Conservation (phyloP, 2,329 filamentous ascomycete genomes). For the Fusarium sp. region DNA sequence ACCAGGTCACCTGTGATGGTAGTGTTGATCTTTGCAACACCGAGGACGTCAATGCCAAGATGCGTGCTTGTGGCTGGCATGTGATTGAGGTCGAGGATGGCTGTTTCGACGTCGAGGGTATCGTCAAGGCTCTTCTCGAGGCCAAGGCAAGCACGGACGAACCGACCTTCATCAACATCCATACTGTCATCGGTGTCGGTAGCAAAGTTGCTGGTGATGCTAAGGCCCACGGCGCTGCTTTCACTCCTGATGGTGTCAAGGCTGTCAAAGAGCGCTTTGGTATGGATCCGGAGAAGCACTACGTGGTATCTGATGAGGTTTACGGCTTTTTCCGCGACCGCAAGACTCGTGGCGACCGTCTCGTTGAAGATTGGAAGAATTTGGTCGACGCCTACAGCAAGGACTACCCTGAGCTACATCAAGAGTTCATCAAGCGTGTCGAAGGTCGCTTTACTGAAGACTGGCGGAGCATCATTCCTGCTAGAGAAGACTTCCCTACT, state of each 20-base stretch:
- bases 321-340: slow-evolving; percentile 64
- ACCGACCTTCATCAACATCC: slow-evolving; percentile 70
- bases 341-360: slow-evolving; percentile 57
- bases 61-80: slow-evolving; percentile 68
- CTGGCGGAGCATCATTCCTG: slow-evolving; percentile 64
- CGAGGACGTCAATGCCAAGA: slow-evolving; percentile 70
- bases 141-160: slow-evolving; percentile 61
- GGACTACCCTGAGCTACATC: slow-evolving; percentile 63
- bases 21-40: slow-evolving; percentile 65
- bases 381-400: slow-evolving; percentile 59
- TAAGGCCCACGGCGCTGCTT: slow-evolving; percentile 69
- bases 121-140: slow-evolving; percentile 60
- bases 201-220: slow-evolving; percentile 64
- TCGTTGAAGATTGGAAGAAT: slow-evolving; percentile 62
- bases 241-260: slow-evolving; percentile 66
- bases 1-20: slow-evolving; percentile 71
- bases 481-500: slow-evolving; percentile 59
- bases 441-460: slow-evolving; percentile 62
- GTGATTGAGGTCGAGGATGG: slow-evolving; percentile 68
- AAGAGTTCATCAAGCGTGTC: slow-evolving; percentile 62
- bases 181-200: slow-evolving; percentile 68
- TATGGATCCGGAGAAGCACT: slow-evolving; percentile 55
- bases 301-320: slow-evolving; percentile 59
- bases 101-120: slow-evolving; percentile 60
- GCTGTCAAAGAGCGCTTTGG: slow-evolving; percentile 52